A percentile compares a stretch with the other conserved stretches of the same genome.
Evolutionary conservation across 2,329 filamentous ascomycete species (phyloP).

Genomic region (Fusarium tupiense): DNA sequence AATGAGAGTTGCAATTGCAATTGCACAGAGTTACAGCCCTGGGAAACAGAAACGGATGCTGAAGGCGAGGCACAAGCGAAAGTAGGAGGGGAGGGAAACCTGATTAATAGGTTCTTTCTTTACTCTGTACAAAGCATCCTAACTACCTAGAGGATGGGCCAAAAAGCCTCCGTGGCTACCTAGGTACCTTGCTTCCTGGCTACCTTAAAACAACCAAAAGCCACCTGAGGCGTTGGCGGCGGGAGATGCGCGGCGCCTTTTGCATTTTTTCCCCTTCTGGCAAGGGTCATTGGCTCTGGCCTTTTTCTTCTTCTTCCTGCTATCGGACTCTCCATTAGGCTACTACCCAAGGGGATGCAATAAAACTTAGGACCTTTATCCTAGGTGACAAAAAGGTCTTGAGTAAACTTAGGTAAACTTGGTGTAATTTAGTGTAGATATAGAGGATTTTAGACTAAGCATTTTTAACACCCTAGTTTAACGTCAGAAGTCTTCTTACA

Average conservation of each 20-base stretch:
- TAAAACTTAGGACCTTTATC: too few relatives aligned
- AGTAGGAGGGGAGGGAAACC: not conserved
- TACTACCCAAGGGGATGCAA: not conserved
- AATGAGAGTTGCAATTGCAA: not conserved
- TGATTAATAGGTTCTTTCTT: not conserved
- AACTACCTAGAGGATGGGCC: not conserved
- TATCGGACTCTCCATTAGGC: slow-evolving; percentile 5
- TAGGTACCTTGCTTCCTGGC: slow-evolving; percentile 9
- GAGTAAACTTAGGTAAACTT: too few relatives aligned
- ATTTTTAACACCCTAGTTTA: too few relatives aligned
- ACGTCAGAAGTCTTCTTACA: too few relatives aligned
- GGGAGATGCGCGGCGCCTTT: slow-evolving; percentile 33
- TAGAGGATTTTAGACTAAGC: too few relatives aligned
- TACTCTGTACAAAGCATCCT: not conserved
- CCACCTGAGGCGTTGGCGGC: slow-evolving; percentile 33
- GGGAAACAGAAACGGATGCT: not conserved
- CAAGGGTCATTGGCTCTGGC: slow-evolving; percentile 24
- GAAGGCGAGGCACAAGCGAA: slow-evolving; percentile 17
- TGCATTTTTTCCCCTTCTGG: slow-evolving; percentile 24
- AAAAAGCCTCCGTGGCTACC: slow-evolving; percentile 5
- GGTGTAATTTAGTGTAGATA: too few relatives aligned
- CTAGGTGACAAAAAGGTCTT: too few relatives aligned
- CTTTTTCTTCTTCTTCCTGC: not conserved
- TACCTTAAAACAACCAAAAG: slow-evolving; percentile 30
- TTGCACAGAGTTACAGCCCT: not conserved